Evolutionary conservation across 192 early-diverging fungal genomes (phyloP), one percentile per base, ranked within the genome.

Genomic region (Podila epicladia): DNA sequence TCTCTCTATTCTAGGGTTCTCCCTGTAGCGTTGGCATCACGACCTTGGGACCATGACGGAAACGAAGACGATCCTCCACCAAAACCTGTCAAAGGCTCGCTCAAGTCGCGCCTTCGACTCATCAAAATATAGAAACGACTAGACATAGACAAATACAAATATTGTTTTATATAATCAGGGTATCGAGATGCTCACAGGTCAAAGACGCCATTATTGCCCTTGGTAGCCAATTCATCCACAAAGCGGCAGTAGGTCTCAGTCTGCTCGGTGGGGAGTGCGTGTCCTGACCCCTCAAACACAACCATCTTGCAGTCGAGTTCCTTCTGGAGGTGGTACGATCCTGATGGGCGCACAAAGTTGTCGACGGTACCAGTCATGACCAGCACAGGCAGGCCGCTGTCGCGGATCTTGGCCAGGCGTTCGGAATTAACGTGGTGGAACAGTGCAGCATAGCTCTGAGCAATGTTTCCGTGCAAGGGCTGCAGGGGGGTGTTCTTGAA

Each of bases 21-120:
- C 15, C 84, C 84, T 0, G 79, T 85, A 17, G 84, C 84, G n/a
- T 58, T 85, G 65, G 73, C 82, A 24, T 79, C 84, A 32, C 65
- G 84, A 51, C 32, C 84, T n/a, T 85, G 84, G 84, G 77, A 80
- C 66, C 67, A 69, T 48, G 70, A 62, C 19, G 77, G 77, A 51
- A 69, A 59, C 3, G 71, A 73, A 37, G 65, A 68, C 11, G 62
- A 57, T 12, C 64, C 66, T 9, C 45, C 15, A 7, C 41, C 68
- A 58, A 57, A 37, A 32, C 65, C 37, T 13, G 5, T 64, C 50
- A 67, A 65, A 6, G 58, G 59, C 13, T 59, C 45, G 4, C 24
- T 69, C 7, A 72, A 80, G 12, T 72, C 66, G 20, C 66, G 70
- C 13, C 53, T 79, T 31, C 37, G 33, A 20, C 58, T 79, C 31